Base-by-base conservation (phyloP, 805 yeast species). In the Groenewaldozyma tartarivorans region DNA sequence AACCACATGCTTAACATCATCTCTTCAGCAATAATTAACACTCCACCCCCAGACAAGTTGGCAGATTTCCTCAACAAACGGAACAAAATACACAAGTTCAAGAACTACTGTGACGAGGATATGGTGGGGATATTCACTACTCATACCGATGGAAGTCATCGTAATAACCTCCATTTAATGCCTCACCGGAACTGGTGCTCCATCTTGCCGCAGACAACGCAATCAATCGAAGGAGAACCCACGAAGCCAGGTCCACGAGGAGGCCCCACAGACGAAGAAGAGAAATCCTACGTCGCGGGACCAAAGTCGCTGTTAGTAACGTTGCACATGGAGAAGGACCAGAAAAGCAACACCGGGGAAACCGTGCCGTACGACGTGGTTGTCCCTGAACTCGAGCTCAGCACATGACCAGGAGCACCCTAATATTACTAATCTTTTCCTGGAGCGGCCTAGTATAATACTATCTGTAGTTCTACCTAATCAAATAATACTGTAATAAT, bases 21-120 rank as follows among this genome's bases (percentile, higher is more conserved):
- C 35, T 78, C 92, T 5, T 84, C 95, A 15, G 97, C 97, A 2
- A 86, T 90, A 43, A 77, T 81, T 21, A 90, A 90, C 58, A 77
- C 92, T 0, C 95, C 98, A 9, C 97, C 97, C 2, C 95, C 96
- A 1, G 75, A 77, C 55, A 79, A 79, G 4, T 82, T 90, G 81
- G 92, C 94, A 0, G 62, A 65, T 4, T 65, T 90, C 48, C 64
- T 90, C 49, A 71, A 81, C 58, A 75, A 69, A 51, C 68, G 95
- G 51, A 70, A 83, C 11, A 71, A 69, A 40, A 64, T 74, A 18
- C 96, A 88, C 60, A 78, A 72, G 46, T 80, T 79, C 50, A 21
- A 40, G 27, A 58, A 53, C 32, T 57, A 67, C 30, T 78, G 88
- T 3, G 83, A 77, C 48, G 96, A 90, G 57, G 92, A 86, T 52